Evolutionary conservation across 1,139 yeast genomes (phyloP), one percentile per base, ranked within the genome.

Genomic region (Eremothecium coryli): DNA sequence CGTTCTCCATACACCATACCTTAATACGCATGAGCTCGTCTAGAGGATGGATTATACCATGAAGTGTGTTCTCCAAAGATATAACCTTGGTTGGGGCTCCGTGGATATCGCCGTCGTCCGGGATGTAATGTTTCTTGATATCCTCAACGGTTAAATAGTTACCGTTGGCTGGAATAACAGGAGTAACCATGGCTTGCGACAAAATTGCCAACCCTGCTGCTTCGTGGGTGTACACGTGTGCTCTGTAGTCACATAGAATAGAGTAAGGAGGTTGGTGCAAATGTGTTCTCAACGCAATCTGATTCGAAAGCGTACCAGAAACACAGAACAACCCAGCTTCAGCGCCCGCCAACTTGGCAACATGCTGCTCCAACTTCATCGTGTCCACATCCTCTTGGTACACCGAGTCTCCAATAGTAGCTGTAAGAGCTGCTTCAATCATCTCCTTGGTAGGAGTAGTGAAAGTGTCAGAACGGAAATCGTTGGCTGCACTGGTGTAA

Each of bases 241-340:
- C 81, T 44, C 95, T 68, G 56, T 78, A 68, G 60, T 88, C 96
- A 62, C 95, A 82, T 39, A 86, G 58, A 27, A 88, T 70, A 18
- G 86, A 71, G 61, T 82, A 78, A 13, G 97, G 97, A 25, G 96
- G 96, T 58, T 82, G 94, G 46, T 61, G 58, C 41, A 88, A 65
- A 46, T 82, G 84, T 7, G 86, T 68, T 51, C 96, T 68, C 38
- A 88, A 61, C 16, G 82, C 96, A 42, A 88, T 70, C 62, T 88
- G 97, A 59, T 88, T 88, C 23, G 94, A 80, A 62, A 88, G 62
- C 6, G 97, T 90, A 38, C 97, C 97, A 18, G 94, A 80, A 11
- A 77, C 82, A 57, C 94, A 85, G 60, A 71, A 88, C 38, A 84
- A 58, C 16, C 85, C 95, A 3, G 88, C 82, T 48, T 77, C 85